Conservation (phyloP, 2,329 filamentous ascomycete genomes). For the Albophoma yamanashiensis region DNA sequence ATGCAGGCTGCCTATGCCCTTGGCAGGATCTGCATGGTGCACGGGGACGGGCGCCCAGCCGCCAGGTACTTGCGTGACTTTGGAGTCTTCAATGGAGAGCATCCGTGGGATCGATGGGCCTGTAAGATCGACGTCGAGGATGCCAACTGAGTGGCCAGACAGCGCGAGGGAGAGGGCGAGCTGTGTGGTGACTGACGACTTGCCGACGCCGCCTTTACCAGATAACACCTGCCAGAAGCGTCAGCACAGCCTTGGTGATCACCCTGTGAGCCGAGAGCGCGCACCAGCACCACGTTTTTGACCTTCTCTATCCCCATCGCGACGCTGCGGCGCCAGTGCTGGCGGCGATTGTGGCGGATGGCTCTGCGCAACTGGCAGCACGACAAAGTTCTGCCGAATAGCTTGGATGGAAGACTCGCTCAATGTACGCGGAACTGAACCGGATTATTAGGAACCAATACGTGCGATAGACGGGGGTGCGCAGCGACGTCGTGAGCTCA, state of each 20-base stretch:
- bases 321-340: background rate
- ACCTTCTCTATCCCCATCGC: slow-evolving; percentile 40
- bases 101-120: slow-evolving; percentile 94
- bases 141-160: slow-evolving; percentile 79
- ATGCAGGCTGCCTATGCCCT: slow-evolving; percentile 51
- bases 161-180: slow-evolving; percentile 82
- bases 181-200: slow-evolving; percentile 95
- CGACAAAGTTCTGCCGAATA: background rate
- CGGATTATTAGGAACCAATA: background rate
- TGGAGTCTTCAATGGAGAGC: slow-evolving; percentile 78
- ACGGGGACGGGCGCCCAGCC: slow-evolving; percentile 89
- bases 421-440: background rate
- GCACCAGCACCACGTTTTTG: slow-evolving; percentile 67
- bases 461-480: background rate
- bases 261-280: slow-evolving; percentile 10
- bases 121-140: slow-evolving; percentile 92
- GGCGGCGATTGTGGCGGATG: slow-evolving; percentile 10
- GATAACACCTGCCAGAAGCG: slow-evolving; percentile 55
- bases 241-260: background rate
- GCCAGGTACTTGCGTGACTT: slow-evolving; percentile 81
- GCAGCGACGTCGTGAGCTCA: background rate
- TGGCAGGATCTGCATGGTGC: slow-evolving; percentile 46
- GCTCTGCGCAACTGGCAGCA: background rate
- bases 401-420: background rate
- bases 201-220: slow-evolving; percentile 95